Conservation (phyloP, 2,329 filamentous ascomycete species). For the Aureobasidium uvarum region DNA sequence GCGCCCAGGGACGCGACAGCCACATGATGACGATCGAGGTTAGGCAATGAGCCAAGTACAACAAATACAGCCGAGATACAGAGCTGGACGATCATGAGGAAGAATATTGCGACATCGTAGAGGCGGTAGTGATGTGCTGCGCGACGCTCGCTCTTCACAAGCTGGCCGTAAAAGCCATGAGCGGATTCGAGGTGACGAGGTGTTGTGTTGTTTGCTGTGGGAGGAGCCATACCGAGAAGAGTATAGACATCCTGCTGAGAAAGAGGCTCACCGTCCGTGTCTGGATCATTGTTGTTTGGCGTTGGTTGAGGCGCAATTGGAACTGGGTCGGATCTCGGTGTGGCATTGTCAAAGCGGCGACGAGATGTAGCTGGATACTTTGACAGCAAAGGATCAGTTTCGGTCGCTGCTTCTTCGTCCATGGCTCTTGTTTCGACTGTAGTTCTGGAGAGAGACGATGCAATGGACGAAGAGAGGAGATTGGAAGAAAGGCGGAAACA, state of each 20-base stretch:
- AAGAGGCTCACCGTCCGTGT: constrained; percentile 32
- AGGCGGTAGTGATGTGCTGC: constrained; percentile 35
- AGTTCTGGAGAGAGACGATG: neutral
- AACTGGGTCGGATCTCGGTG: neutral
- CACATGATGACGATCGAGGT: constrained; percentile 33
- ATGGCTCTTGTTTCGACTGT: neutral
- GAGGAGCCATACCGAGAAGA: constrained; percentile 36
- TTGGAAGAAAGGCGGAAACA: neutral
- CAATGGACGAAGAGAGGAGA: neutral
- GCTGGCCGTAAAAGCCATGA: constrained; percentile 35
- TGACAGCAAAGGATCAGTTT: constrained; percentile 22
- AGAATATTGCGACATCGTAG: constrained; percentile 36
- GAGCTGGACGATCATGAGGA: constrained; percentile 38
- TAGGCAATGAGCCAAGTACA: constrained; percentile 36
- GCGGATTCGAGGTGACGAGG: constrained; percentile 34
- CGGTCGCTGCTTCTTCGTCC: constrained; percentile 7
- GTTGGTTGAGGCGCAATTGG: constrained; percentile 19
- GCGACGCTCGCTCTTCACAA: constrained; percentile 30
- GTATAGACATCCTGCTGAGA: constrained; percentile 34
- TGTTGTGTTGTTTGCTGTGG: constrained; percentile 29
- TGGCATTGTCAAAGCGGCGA: neutral
- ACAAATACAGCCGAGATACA: constrained; percentile 40
- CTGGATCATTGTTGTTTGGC: constrained; percentile 30
- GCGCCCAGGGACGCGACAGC: constrained; percentile 38
- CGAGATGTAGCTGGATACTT: constrained; percentile 14